phyloP scores from a whole-genome alignment of 2,329 filamentous ascomycete genomes.

The Trichoderma oligosporum region DNA sequence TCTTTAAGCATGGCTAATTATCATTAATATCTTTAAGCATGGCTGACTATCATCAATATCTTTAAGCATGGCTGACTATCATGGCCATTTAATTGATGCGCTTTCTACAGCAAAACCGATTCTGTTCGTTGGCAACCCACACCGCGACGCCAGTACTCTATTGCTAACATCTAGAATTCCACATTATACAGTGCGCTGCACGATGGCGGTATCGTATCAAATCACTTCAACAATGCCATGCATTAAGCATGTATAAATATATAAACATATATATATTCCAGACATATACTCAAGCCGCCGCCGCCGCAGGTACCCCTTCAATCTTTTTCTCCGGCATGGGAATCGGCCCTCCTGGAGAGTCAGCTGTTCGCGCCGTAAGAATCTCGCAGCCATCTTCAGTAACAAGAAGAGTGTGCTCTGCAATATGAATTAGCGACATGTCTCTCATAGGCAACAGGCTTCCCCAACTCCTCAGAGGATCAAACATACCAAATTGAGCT shows the following conservation, averaged over 20 bases:
- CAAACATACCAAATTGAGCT: constrained; percentile 77
- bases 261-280: too few species aligned
- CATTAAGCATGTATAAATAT: background rate
- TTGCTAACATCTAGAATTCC: constrained; percentile 5
- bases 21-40: too few species aligned
- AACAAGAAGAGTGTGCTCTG: constrained; percentile 78
- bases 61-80: too few species aligned
- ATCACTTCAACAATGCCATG: constrained; percentile 4
- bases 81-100: too few species aligned
- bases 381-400: constrained; percentile 80
- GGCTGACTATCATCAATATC: too few species aligned
- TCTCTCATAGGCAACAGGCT: background rate
- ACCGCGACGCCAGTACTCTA: constrained; percentile 4
- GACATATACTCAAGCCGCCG: background rate
- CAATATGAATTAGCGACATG: constrained; percentile 23
- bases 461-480: background rate
- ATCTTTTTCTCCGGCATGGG: constrained; percentile 46
- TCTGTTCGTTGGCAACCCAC: constrained; percentile 7
- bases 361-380: constrained; percentile 66
- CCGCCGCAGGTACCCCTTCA: background rate
- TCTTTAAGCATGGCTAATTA: too few species aligned
- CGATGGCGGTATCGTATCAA: constrained; percentile 5
- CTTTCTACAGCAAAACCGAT: constrained; percentile 1
- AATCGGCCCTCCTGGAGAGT: constrained; percentile 72
- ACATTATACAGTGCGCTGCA: constrained; percentile 13